Evolutionary conservation across 1,139 yeast species (phyloP).

Genomic region (Yamadazyma kanchanaburiensis): DNA sequence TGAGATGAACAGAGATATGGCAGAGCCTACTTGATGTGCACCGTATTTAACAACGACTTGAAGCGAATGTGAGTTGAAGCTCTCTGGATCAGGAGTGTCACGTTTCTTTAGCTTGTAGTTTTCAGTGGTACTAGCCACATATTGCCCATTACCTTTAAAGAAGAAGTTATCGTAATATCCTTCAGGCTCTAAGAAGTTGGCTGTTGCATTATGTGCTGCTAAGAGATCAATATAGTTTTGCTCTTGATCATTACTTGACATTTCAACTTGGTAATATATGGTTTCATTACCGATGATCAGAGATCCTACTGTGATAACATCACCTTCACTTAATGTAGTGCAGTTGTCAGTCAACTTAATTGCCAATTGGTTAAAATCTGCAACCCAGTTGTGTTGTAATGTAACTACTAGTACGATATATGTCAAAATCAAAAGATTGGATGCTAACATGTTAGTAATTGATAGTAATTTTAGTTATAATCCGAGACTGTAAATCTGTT

Average conservation of each 20-base stretch:
- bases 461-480: background rate
- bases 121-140: constrained; percentile 1
- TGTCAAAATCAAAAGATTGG: background rate
- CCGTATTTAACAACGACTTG: background rate
- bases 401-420: background rate
- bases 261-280: background rate
- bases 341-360: background rate
- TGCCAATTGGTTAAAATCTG: constrained; percentile 1
- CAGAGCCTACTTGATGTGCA: constrained; percentile 1
- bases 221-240: background rate
- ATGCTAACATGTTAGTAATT: background rate
- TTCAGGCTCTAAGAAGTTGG: constrained; percentile 1
- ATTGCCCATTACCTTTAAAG: constrained; percentile 1
- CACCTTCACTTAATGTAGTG: constrained; percentile 1
- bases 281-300: constrained; percentile 1
- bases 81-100: constrained; percentile 1
- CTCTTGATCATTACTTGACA: constrained; percentile 1
- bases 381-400: background rate
- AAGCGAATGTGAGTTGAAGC: background rate
- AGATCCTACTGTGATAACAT: background rate
- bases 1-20: background rate
- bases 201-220: constrained; percentile 1
- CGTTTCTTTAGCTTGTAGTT: constrained; percentile 1
- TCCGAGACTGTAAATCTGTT: too few relatives aligned
- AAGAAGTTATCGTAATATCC: constrained; percentile 1